Conservation (phyloP, 2,329 filamentous ascomycete genomes). For the Esteya vermicola region DNA sequence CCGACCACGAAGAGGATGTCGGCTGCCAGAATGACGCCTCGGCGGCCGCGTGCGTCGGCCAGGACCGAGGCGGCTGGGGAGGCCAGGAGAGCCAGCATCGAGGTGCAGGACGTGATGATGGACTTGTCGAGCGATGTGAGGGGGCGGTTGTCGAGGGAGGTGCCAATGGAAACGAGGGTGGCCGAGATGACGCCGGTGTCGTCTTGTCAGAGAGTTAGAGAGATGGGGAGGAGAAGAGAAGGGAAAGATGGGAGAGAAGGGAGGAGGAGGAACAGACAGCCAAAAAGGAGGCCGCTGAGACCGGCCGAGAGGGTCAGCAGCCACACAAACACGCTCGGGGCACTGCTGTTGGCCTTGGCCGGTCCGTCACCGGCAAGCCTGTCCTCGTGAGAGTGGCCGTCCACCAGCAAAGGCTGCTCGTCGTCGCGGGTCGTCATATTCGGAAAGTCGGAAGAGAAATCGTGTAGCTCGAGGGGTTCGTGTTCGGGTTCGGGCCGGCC, state of each 20-base stretch:
- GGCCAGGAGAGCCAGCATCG: conserved; percentile 48
- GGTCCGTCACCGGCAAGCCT: background rate
- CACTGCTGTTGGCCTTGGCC: background rate
- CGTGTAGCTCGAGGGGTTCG: background rate
- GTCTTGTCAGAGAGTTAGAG: too few species aligned
- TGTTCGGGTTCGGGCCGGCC: background rate
- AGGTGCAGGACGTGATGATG: conserved; percentile 55
- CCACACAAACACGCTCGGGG: conserved; percentile 42
- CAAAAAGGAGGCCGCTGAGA: conserved; percentile 54
- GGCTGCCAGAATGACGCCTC: conserved; percentile 47
- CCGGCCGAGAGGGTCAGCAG: conserved; percentile 49
- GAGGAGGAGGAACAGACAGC: conserved; percentile 29
- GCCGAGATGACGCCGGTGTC: conserved; percentile 57
- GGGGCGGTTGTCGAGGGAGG: conserved; percentile 38
- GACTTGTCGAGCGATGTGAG: conserved; percentile 54
- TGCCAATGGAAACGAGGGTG: conserved; percentile 49
- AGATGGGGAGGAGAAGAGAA: conserved; percentile 2
- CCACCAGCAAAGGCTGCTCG: conserved; percentile 8
- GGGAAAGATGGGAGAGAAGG: conserved; percentile 4
- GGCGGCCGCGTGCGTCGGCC: conserved; percentile 47
- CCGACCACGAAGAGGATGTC: conserved; percentile 55
- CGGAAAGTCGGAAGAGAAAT: background rate
- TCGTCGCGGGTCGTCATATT: conserved; percentile 4
- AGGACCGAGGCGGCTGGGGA: conserved; percentile 52
- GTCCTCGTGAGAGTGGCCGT: background rate